phyloP scores from a whole-genome alignment of 2,329 filamentous ascomycete species.

The Teratosphaeria zuluensis region DNA sequence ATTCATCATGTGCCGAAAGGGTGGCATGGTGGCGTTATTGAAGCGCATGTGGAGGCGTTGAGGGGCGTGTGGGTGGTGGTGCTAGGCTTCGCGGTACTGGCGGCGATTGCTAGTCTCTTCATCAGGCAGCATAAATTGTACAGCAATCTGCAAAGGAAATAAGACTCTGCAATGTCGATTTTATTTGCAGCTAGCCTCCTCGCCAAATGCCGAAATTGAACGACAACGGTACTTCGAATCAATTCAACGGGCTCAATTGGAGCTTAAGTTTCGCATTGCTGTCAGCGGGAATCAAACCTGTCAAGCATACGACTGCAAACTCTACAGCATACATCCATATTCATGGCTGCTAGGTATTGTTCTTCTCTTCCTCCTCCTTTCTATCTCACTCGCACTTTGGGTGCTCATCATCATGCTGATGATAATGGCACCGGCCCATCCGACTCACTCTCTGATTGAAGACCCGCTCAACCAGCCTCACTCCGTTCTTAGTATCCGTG shows the following conservation, averaged over 20 bases:
- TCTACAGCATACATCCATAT: no score
- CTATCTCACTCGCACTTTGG: not conserved
- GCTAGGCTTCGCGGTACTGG: constrained; percentile 53
- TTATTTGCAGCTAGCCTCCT: not conserved
- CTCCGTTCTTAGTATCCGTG: not conserved
- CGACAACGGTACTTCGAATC: no score
- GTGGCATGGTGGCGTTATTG: constrained; percentile 60
- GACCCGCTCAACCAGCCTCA: not conserved
- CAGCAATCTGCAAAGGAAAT: constrained; percentile 48
- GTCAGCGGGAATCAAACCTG: no score
- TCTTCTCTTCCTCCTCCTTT: no score
- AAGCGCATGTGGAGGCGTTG: constrained; percentile 67
- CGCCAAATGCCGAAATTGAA: no score
- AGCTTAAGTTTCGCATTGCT: no score
- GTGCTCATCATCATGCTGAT: not conserved
- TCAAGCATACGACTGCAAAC: no score
- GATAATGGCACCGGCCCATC: not conserved
- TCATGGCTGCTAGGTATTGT: no score
- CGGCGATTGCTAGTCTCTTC: constrained; percentile 50
- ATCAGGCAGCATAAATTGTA: constrained; percentile 77
- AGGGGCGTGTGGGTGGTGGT: constrained; percentile 64
- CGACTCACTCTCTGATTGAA: not conserved
- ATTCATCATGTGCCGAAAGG: constrained; percentile 58
- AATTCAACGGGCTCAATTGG: no score
- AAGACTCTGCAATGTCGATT: not conserved